Conservation (phyloP, 148 eudicot genomes). For the Diospyros lotus region DNA sequence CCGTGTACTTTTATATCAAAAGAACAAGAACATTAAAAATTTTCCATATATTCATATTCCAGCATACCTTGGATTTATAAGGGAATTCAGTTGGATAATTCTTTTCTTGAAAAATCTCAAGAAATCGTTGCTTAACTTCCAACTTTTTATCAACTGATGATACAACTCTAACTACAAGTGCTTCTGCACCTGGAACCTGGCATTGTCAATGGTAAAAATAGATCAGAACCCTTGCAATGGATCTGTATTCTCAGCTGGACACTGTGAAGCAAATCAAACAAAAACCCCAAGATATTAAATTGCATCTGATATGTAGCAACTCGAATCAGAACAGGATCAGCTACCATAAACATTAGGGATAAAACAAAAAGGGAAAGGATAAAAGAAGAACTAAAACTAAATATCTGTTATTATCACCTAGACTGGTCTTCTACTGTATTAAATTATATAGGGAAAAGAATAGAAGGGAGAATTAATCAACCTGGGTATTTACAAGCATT, state of each 20-base stretch:
- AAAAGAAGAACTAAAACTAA: no score
- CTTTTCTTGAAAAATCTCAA: slow-evolving; percentile 83
- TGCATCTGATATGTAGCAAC: neutral
- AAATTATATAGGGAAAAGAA: neutral
- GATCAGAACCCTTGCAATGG: neutral
- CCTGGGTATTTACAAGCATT: neutral
- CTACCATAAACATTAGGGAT: neutral
- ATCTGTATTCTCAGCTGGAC: slow-evolving; percentile 4
- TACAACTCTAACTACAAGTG: slow-evolving; percentile 87
- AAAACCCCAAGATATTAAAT: neutral
- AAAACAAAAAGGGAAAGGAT: neutral
- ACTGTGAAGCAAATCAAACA: neutral
- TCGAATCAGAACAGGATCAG: neutral
- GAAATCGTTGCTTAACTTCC: slow-evolving; percentile 88
- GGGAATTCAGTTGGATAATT: slow-evolving; percentile 80
- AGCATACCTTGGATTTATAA: slow-evolving; percentile 88
- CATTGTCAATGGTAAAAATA: slow-evolving; percentile 8
- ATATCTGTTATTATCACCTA: neutral
- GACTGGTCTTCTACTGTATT: neutral
- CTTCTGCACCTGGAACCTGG: slow-evolving; percentile 96
- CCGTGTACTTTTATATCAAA: neutral
- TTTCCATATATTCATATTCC: neutral
- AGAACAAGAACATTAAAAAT: neutral
- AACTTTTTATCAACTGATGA: slow-evolving; percentile 97
- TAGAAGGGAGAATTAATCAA: neutral